Conservation (phyloP, 306 rosid genomes). For the Sesbania bispinosa region DNA sequence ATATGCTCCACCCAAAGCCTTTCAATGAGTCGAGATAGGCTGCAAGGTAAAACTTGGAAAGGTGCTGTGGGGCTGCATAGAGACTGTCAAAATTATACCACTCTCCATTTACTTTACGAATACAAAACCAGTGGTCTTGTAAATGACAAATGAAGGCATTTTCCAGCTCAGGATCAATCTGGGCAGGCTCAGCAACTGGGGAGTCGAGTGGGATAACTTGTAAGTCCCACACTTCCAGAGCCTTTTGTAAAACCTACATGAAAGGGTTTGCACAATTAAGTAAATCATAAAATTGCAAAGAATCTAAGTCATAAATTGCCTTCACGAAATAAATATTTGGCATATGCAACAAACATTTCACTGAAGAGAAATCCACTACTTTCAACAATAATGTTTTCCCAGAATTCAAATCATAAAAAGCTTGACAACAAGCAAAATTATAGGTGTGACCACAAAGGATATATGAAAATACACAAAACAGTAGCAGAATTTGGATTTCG, state of each 20-base stretch:
- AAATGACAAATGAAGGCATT: constrained; percentile 93
- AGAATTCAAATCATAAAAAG: background rate
- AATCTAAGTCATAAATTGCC: constrained; percentile 2
- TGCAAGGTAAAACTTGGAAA: constrained; percentile 94
- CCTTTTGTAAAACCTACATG: constrained; percentile 91
- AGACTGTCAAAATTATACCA: constrained; percentile 98
- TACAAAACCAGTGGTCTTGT: constrained; percentile 98
- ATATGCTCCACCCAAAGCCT: constrained; percentile 98
- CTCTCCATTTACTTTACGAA: constrained; percentile 86
- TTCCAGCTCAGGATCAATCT: constrained; percentile 91
- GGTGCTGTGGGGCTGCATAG: constrained; percentile 90
- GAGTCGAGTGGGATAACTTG: constrained; percentile 98
- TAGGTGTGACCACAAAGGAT: too few species aligned
- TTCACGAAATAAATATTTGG: background rate
- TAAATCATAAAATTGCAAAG: background rate
- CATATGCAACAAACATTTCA: background rate
- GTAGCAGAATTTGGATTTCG: background rate
- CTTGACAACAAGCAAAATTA: background rate
- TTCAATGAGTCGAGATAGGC: constrained; percentile 88
- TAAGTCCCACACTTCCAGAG: constrained; percentile 96
- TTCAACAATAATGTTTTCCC: background rate
- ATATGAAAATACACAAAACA: background rate
- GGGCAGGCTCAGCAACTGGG: constrained; percentile 96
- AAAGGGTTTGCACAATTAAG: constrained; percentile 14
- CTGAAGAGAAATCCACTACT: background rate